A percentile compares a stretch with the other conserved stretches of the same genome.
Evolutionary conservation across 2,329 filamentous ascomycete species (phyloP).

Genomic region (Fusarium bulbicola): DNA sequence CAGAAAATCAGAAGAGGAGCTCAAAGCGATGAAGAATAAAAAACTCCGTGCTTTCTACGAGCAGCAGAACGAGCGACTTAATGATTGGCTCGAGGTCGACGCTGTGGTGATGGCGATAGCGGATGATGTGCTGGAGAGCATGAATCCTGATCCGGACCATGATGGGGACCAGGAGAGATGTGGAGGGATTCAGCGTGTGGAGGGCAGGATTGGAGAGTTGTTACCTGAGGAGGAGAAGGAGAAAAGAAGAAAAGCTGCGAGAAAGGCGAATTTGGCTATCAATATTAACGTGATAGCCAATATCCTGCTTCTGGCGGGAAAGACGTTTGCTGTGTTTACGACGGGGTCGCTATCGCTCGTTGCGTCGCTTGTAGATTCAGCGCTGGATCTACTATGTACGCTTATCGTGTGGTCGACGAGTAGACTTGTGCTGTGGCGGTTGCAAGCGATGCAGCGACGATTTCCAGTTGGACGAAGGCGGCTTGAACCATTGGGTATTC

Average conservation of each 20-base stretch:
- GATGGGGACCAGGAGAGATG: conserved; percentile 45
- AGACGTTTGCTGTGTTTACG: conserved; percentile 79
- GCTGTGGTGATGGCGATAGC: conserved; percentile 48
- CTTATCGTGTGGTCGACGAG: conserved; percentile 83
- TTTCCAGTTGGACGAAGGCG: conserved; percentile 77
- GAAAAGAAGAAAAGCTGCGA: conserved; percentile 37
- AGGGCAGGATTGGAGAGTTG: conserved; percentile 45
- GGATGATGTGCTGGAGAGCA: conserved; percentile 47
- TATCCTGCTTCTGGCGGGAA: conserved; percentile 74
- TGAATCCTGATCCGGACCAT: conserved; percentile 48
- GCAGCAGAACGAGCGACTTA: conserved; percentile 44
- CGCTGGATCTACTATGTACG: conserved; percentile 79
- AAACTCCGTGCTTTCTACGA: conserved; percentile 44
- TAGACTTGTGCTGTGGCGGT: conserved; percentile 70
- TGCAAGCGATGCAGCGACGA: conserved; percentile 61
- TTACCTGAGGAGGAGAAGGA: conserved; percentile 46
- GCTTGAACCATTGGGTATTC: conserved; percentile 78
- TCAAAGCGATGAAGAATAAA: conserved; percentile 43
- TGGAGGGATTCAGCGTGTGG: conserved; percentile 44
- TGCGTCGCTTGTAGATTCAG: conserved; percentile 79
- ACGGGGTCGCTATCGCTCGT: conserved; percentile 81
- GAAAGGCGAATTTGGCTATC: conserved; percentile 67
- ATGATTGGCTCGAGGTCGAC: conserved; percentile 49
- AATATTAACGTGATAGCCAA: conserved; percentile 85
- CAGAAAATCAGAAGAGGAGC: conserved; percentile 43